Evolutionary conservation across 345 rosid species (phyloP).

Genomic region (Pistacia integerrima): DNA sequence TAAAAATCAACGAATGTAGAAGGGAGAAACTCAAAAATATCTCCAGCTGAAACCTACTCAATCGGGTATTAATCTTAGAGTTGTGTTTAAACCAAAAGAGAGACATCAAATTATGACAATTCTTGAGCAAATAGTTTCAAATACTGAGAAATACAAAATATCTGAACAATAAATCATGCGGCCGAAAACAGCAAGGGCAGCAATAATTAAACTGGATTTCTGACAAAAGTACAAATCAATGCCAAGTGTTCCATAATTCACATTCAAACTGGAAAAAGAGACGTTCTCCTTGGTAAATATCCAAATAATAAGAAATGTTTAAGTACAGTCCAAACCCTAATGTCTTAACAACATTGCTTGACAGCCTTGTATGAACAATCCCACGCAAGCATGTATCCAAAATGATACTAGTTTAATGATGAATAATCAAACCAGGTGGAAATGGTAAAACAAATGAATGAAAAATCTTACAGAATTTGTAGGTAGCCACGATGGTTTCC

Average conservation of each 20-base stretch:
- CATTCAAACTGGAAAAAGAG: background rate
- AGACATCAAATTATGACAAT: background rate
- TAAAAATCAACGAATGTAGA: background rate
- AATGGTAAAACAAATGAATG: background rate
- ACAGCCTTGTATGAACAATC: too few relatives aligned
- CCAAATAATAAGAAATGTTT: background rate
- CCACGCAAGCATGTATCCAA: background rate
- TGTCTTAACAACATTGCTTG: background rate
- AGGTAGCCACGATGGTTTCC: constrained; percentile 88
- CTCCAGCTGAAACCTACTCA: background rate
- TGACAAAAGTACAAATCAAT: background rate
- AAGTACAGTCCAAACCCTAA: too few relatives aligned
- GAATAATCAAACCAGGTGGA: background rate
- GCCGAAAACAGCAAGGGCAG: background rate
- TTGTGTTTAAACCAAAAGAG: background rate
- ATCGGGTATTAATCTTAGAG: background rate
- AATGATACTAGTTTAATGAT: background rate
- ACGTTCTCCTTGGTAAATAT: background rate
- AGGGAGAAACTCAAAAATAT: background rate
- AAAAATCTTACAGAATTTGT: constrained; percentile 66
- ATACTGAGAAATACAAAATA: background rate
- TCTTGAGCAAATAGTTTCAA: background rate
- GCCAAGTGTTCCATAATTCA: background rate
- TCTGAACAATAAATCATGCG: background rate
- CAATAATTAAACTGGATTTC: background rate